Base-by-base conservation (phyloP, 2,329 filamentous ascomycete species). In the Aspergillus brunneoviolaceus region DNA sequence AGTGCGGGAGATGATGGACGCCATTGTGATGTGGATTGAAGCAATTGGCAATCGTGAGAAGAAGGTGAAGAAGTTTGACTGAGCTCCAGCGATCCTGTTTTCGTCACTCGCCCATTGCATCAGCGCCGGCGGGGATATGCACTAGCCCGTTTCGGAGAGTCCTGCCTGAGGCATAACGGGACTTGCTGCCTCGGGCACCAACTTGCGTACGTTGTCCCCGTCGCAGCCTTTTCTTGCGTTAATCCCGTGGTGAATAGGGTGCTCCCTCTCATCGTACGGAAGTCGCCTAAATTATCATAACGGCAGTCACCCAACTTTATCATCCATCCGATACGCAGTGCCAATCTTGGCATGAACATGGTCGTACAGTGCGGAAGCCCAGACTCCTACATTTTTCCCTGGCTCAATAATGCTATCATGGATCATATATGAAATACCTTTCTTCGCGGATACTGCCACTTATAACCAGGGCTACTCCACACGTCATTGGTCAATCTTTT, bases 1-100 rank as follows among this genome's bases (percentile, higher is more conserved):
- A 21, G 66, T 64, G 51, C 69, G 70, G 48, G 72, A 60, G 21
- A 69, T 58, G 42, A 71, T 63, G 5, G 69, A 69, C 57, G 71
- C 67, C 73, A 75, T 75, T 49, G n/a, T 49, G 53, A 23, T 55
- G n/a, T 45, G 21, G 14, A 16, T 27, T 53, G 51, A 27, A 25
- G 51, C 35, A 55, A 31, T 16, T 55, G 52, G 25, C 39, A 55
- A 25, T 27, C 29, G 29, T 47, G 52, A 23, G 5, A 29, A 48
- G 39, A 19, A 31, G 39, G 6, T 45, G 39, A 48, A 55, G 42
- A 35, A 49, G 42, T 47, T 55, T n/a, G 12, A 45, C 7, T 31
- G 42, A 45, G n/a, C 39, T 45, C 39, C 39, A 19, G 39, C n/a
- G 14, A 45, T n/a, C 39, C 39, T 45, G 39, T 19, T 45, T 45